Evolutionary conservation across 2,329 filamentous ascomycete genomes (phyloP).

Genomic region (Phaeosphaeria sp.): DNA sequence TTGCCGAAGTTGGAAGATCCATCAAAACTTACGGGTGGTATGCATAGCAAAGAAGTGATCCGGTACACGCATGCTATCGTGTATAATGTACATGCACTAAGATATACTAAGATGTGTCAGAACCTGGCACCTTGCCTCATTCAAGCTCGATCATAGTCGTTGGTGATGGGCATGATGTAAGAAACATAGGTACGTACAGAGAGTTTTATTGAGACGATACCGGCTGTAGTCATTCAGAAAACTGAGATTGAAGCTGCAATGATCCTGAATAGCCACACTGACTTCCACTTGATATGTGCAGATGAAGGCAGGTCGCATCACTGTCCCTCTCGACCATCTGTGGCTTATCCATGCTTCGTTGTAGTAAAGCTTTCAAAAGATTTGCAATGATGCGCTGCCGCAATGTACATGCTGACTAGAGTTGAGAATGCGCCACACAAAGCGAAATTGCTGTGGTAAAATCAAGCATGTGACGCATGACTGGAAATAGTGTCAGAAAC

Average conservation of each 20-base stretch:
- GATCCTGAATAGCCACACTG: no score
- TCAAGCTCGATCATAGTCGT: not conserved
- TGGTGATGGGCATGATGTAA: not conserved
- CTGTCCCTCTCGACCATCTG: not conserved
- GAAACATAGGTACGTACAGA: not conserved
- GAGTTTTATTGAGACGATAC: not conserved
- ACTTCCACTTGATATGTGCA: not conserved
- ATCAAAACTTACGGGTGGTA: not conserved
- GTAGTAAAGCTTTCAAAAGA: no score
- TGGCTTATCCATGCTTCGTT: not conserved
- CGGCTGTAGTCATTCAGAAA: no score
- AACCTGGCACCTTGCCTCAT: not conserved
- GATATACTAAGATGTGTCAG: not conserved
- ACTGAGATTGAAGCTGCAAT: no score
- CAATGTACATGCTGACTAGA: not conserved
- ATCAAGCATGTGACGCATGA: not conserved
- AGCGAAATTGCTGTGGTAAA: not conserved
- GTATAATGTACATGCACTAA: not conserved
- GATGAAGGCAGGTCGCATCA: not conserved
- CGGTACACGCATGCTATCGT: not conserved
- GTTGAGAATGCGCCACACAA: not conserved
- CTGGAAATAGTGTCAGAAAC: not conserved
- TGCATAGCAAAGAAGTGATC: not conserved
- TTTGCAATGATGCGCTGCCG: not conserved
- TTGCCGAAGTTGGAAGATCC: not conserved